These are phyloP conservation scores for Neoboletus subvelutipes DNA, from an alignment of 768 basidiomycete species.

Conservation along the genomic window DNA sequence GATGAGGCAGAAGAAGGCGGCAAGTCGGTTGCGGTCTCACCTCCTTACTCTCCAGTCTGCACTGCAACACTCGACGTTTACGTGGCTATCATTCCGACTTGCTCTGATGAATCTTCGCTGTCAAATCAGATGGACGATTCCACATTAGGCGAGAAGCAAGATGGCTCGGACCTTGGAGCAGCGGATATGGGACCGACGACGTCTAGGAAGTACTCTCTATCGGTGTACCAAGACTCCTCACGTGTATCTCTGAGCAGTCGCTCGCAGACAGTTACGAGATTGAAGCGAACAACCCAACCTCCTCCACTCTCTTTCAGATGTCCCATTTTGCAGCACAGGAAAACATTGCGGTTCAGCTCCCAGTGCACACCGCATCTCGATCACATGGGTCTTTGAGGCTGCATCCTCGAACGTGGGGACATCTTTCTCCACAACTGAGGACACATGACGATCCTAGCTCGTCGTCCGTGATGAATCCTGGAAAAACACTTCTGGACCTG, in stretches of 20 bases:
- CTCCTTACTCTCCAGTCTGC: neutral
- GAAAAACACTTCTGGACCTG: neutral
- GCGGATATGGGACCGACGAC: too few relatives aligned
- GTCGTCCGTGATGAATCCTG: neutral
- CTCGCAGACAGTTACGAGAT: constrained; percentile 1
- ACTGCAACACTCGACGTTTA: neutral
- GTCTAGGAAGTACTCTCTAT: constrained; percentile 1
- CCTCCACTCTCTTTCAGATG: constrained; percentile 8
- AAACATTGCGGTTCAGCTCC: neutral
- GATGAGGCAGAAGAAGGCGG: neutral
- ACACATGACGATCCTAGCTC: neutral
- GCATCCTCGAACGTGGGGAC: neutral
- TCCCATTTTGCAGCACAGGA: neutral
- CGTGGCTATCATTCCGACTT: neutral
- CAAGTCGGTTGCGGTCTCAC: neutral
- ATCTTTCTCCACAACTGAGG: neutral
- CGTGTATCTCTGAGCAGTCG: constrained; percentile 5
- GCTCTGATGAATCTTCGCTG: neutral
- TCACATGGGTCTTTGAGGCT: neutral
- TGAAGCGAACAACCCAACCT: neutral
- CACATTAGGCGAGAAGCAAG: neutral
- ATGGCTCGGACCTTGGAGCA: neutral
- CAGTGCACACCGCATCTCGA: neutral
- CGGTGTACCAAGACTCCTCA: constrained; percentile 1
- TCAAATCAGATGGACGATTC: neutral